phyloP scores from a whole-genome alignment of 176 grass and related monocot species.

The Secale cereale region DNA sequence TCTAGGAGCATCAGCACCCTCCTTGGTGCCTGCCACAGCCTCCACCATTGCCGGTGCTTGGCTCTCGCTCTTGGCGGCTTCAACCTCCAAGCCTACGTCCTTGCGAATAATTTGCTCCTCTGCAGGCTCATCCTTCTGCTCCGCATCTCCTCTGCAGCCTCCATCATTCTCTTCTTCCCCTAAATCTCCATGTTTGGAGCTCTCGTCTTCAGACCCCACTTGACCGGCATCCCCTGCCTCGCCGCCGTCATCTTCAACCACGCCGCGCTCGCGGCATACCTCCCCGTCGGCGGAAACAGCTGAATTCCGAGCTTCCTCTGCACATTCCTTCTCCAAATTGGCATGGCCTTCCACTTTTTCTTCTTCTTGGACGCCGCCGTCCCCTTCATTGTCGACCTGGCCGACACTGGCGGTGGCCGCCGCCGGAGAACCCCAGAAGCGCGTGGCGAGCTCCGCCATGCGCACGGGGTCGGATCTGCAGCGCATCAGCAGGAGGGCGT shows the following conservation, averaged over 20 bases:
- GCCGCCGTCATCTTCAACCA: conserved; percentile 14
- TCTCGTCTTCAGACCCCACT: conserved; percentile 24
- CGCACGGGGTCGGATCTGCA: conserved; percentile 88
- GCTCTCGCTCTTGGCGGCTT: neutral
- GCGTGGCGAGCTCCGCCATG: conserved; percentile 72
- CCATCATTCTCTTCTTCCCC: neutral
- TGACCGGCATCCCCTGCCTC: conserved; percentile 26
- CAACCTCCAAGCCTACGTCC: conserved; percentile 19
- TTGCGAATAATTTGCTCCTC: conserved; percentile 25
- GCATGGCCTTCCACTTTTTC: conserved; percentile 1
- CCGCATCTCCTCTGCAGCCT: neutral
- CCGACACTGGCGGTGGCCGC: conserved; percentile 34
- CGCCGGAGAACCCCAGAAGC: conserved; percentile 78
- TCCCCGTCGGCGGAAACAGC: conserved; percentile 13
- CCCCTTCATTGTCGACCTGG: conserved; percentile 36
- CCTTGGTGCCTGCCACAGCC: neutral
- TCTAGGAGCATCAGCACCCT: neutral
- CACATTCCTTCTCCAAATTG: conserved; percentile 2
- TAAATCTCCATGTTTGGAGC: conserved; percentile 17
- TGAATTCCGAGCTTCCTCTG: conserved; percentile 23
- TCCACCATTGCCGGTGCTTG: conserved; percentile 5
- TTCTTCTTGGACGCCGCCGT: neutral
- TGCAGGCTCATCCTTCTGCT: neutral
- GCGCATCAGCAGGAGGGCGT: conserved; percentile 91
- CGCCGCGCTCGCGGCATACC: neutral